These are phyloP conservation scores for Penicillium freii DNA, from an alignment of 2,329 filamentous ascomycete genomes.

Conservation along the genomic window DNA sequence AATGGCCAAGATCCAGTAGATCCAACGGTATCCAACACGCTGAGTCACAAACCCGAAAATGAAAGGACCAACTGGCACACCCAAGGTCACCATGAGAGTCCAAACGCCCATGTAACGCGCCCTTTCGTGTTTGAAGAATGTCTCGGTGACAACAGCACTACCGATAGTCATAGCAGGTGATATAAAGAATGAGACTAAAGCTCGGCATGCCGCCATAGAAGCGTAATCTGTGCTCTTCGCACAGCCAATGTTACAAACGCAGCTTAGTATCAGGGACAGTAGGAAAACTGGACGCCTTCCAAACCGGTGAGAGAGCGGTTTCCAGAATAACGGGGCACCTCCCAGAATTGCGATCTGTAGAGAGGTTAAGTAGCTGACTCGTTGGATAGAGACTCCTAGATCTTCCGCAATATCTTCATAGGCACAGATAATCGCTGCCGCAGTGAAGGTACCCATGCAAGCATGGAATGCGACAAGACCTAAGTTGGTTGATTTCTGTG, in stretches of 20 bases:
- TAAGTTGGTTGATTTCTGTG: slow-evolving; percentile 53
- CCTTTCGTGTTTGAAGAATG: slow-evolving; percentile 55
- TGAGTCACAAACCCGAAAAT: slow-evolving; percentile 49
- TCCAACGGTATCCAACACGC: slow-evolving; percentile 57
- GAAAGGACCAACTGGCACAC: slow-evolving; percentile 43
- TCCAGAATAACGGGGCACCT: slow-evolving; percentile 56
- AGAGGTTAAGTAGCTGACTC: slow-evolving; percentile 54
- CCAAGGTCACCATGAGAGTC: slow-evolving; percentile 52
- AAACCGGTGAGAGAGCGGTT: slow-evolving; percentile 54
- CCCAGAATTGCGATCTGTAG: slow-evolving; percentile 57
- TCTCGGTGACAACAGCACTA: slow-evolving; percentile 56
- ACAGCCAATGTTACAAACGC: slow-evolving; percentile 55
- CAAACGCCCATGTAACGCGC: slow-evolving; percentile 57
- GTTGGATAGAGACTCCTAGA: slow-evolving; percentile 49
- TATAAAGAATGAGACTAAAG: slow-evolving; percentile 54
- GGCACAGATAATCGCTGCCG: slow-evolving; percentile 54
- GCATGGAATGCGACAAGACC: slow-evolving; percentile 57
- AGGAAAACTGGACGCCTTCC: slow-evolving; percentile 57
- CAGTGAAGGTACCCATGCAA: slow-evolving; percentile 57
- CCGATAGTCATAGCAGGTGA: slow-evolving; percentile 53
- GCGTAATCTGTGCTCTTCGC: slow-evolving; percentile 51
- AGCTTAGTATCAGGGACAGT: slow-evolving; percentile 49
- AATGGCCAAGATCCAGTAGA: slow-evolving; percentile 59
- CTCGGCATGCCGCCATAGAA: slow-evolving; percentile 52
- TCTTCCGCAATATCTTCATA: slow-evolving; percentile 55